Base-by-base conservation (phyloP, 2,329 filamentous ascomycete genomes). In the Cryphonectria carpinicola region DNA sequence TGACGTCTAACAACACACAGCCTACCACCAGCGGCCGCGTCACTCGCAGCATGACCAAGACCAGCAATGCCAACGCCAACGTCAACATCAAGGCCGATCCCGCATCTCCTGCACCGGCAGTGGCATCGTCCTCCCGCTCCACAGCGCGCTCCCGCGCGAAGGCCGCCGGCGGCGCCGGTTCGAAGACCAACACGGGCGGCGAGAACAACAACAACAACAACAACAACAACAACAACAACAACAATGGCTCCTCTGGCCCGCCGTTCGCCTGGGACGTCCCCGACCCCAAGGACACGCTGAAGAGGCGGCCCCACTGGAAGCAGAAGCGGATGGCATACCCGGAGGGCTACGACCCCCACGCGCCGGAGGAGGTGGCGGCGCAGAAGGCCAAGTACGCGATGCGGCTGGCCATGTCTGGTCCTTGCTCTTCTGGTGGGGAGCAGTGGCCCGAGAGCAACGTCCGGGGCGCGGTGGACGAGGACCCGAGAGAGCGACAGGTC, bases 381-480 rank as follows among this genome's bases (percentile, higher is more conserved):
- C 64, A 66, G 46, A 10, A 54, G 49, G 35, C 28, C 32, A 54
- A 56, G 64, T 66, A 66, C 13, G 25, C 49, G 49, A 13, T 7
- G 32, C 64, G 64, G 10, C 28, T 66, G 28, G n/a, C 39, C 28
- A 11, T 13, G 32, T 49, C 46, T 49, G 46, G 46, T 11, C 4
- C 46, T 11, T 22, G 46, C 32, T 32, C 32, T 13, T 32, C 32
- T 13, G 43, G 41, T 5, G 49, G 22, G 46, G 32, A 56, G 46
- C 8, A 25, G 14, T 66, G 49, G 46, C 14, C 28, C 5, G 37
- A 39, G 46, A 66, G 64, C 32, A 66, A 66, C 35, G 37, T 41
- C 22, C 64, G 64, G 35, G 64, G 64, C 32, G 46, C 64, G 28
- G 46, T 28, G 46, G 46, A 56, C 10, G 46, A 25, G 22, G 22